Conservation (phyloP, 345 rosid genomes). For the Firmiana major region DNA sequence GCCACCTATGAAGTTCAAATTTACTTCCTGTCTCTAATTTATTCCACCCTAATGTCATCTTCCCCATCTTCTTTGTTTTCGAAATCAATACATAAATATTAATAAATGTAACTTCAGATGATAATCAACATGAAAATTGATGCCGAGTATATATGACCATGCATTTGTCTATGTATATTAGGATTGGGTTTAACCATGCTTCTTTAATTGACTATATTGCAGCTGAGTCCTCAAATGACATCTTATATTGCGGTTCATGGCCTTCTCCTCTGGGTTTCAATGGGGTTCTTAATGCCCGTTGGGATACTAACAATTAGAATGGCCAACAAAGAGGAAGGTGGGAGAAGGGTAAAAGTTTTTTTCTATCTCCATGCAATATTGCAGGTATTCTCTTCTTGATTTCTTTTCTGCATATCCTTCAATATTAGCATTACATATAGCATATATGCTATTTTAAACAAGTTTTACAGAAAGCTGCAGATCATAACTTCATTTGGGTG, state of each 20-base stretch:
- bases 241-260: constrained; percentile 68
- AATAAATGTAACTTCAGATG: not conserved
- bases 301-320: constrained; percentile 70
- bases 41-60: not conserved
- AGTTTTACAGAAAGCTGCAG: not conserved
- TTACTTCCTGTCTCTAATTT: not conserved
- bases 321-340: constrained; percentile 44
- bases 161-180: not conserved
- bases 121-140: not conserved
- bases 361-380: constrained; percentile 59
- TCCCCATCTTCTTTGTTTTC: not conserved
- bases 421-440: not conserved
- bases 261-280: constrained; percentile 67
- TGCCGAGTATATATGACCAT: not conserved
- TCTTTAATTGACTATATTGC: constrained; percentile 5
- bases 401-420: not conserved
- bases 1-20: no score
- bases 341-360: constrained; percentile 35
- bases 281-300: constrained; percentile 76
- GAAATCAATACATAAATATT: not conserved
- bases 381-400: constrained; percentile 48
- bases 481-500: not conserved
- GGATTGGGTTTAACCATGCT: not conserved
- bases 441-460: not conserved
- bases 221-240: constrained; percentile 44